These are phyloP conservation scores for Guillardia theta DNA, from an alignment of 78 protist genomes.

Conservation along the genomic window DNA sequence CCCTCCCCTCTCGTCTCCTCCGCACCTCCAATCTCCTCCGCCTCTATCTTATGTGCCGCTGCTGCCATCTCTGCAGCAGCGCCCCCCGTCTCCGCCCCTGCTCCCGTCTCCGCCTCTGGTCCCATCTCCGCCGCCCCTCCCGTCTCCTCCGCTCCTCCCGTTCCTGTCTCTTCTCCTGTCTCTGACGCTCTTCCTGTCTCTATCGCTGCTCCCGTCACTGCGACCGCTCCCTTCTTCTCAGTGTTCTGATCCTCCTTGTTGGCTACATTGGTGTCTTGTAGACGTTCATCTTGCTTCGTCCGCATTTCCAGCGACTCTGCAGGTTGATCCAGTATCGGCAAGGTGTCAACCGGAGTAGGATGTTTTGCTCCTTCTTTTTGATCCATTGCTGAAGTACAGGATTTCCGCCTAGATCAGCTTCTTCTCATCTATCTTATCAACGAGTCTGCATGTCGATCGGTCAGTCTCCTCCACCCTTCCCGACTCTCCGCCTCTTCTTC, in stretches of 20 bases:
- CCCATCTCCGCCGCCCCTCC: background rate
- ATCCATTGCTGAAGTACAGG: background rate
- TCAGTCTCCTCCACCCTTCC: too few species aligned
- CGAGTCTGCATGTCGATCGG: too few species aligned
- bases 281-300: background rate
- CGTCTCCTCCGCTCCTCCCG: background rate
- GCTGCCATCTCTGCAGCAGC: background rate
- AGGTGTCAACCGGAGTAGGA: background rate
- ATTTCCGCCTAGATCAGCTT: too few species aligned
- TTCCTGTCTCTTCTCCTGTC: background rate
- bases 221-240: background rate
- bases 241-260: background rate
- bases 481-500: too few species aligned
- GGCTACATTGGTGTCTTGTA: background rate
- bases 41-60: background rate
- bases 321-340: background rate
- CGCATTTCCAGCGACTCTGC: background rate
- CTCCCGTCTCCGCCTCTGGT: background rate
- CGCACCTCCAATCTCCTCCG: background rate
- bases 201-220: background rate
- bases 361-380: background rate
- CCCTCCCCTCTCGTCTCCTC: background rate
- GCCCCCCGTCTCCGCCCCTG: background rate
- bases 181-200: background rate
- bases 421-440: too few species aligned